A percentile compares a stretch with the other conserved stretches of the same genome.
Conservation (phyloP, 106 monocot genomes). For the Dendrobium catenatum region DNA sequence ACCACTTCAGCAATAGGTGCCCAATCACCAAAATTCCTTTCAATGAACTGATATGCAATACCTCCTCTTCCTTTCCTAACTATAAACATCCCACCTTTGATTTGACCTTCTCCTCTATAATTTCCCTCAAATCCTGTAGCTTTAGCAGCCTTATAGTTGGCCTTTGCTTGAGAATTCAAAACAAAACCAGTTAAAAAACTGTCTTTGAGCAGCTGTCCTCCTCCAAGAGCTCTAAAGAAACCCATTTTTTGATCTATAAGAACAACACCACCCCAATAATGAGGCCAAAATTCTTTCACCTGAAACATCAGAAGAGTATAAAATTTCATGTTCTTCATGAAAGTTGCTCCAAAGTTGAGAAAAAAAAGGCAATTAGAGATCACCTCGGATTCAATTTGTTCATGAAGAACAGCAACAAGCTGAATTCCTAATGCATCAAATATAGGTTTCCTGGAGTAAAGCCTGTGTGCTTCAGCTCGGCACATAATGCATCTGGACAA, state of each 20-base stretch:
- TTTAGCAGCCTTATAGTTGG: slow-evolving; percentile 24
- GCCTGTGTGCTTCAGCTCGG: slow-evolving; percentile 39
- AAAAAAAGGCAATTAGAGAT: slow-evolving; percentile 4
- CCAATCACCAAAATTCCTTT: slow-evolving; percentile 50
- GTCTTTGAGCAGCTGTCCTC: slow-evolving; percentile 25
- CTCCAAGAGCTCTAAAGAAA: slow-evolving; percentile 40
- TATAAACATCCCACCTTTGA: slow-evolving; percentile 30
- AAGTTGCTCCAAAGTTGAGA: no score
- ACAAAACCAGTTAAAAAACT: slow-evolving; percentile 27
- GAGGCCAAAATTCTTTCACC: slow-evolving; percentile 43
- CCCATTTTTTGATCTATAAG: slow-evolving; percentile 27
- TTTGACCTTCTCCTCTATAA: slow-evolving; percentile 16
- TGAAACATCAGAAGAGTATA: background rate
- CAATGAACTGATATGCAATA: slow-evolving; percentile 39
- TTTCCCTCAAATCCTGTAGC: slow-evolving; percentile 19
- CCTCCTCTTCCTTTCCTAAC: slow-evolving; percentile 32
- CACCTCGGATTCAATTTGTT: slow-evolving; percentile 27
- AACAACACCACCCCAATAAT: slow-evolving; percentile 32
- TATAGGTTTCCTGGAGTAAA: slow-evolving; percentile 34
- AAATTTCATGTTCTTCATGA: background rate
- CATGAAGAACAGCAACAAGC: slow-evolving; percentile 32
- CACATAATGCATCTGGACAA: slow-evolving; percentile 34
- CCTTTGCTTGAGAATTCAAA: slow-evolving; percentile 19
- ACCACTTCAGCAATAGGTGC: slow-evolving; percentile 42
- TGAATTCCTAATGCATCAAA: slow-evolving; percentile 40